Conservation (phyloP, 139 green algal species). For the Coelastrella sp. region DNA sequence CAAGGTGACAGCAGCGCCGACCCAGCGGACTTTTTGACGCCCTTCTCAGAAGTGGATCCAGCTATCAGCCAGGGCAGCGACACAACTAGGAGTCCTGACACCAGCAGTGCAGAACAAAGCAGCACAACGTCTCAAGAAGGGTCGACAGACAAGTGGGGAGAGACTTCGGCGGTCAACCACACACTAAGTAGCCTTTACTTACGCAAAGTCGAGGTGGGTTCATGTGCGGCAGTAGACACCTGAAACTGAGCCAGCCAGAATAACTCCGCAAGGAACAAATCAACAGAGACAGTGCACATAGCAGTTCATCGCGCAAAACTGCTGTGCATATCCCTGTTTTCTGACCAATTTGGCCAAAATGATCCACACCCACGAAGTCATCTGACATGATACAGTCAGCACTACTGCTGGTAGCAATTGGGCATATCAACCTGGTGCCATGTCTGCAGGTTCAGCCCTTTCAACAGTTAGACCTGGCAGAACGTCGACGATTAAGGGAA, state of each 20-base stretch:
- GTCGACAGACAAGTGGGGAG: conserved; percentile 4
- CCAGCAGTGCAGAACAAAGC: too few species aligned
- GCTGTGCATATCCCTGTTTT: too few species aligned
- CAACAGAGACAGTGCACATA: too few species aligned
- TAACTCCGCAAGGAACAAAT: too few species aligned
- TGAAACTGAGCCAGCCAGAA: too few species aligned
- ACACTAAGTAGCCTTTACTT: conserved; percentile 46
- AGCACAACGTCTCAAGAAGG: background rate
- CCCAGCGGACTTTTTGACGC: conserved; percentile 8
- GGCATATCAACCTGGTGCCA: too few species aligned
- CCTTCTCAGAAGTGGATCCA: conserved; percentile 2
- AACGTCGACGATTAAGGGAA: conserved; percentile 43
- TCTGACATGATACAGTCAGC: too few species aligned
- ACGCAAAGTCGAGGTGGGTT: conserved; percentile 9
- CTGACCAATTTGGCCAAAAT: too few species aligned
- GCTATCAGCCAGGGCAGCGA: background rate
- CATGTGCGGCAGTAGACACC: too few species aligned
- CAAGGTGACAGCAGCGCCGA: background rate
- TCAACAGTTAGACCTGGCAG: conserved; percentile 50
- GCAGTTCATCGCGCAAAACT: too few species aligned
- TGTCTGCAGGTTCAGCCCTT: conserved; percentile 36
- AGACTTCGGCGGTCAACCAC: conserved; percentile 20
- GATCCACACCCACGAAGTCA: too few species aligned
- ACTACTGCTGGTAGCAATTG: too few species aligned
- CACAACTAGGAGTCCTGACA: background rate